Evolutionary conservation across 208 protist genomes (phyloP), one percentile per base, ranked within the genome.

Genomic region (Acanthamoeba castellanii): DNA sequence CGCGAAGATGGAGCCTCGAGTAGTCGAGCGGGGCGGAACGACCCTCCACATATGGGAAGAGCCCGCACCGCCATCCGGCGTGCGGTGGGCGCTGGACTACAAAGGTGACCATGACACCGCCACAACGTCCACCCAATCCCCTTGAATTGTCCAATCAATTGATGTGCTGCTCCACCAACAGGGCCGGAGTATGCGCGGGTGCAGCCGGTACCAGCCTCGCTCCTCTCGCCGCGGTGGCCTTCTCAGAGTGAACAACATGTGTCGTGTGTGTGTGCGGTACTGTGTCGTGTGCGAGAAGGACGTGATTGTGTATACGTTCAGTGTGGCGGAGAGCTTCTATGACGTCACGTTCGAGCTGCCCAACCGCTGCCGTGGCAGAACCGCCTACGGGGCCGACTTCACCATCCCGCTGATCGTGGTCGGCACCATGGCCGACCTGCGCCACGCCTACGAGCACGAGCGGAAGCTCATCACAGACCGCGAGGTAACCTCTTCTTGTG

Each of bases 11-110:
- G 2, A 0, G 78, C 78, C 78, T 57, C 30, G 30, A 2, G 78
- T 87, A 34, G 47, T 87, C 13, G 27, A 87, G 47, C 37, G 47
- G 14, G 78, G 47, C 27, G 78, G 37, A 9, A 47, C 30, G 20
- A 87, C 78, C 0, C 47, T 87, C 8, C 78, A 87, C 47, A 27
- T 87, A n/a, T 87, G 78, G 78, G 78, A 87, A 50, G 32, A 87
- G 78, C n/a, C 78, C 20, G 18, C 78, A 42, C 37, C 37, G 3
- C 37, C 37, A 22, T 57, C 37, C 47, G 72, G 27, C n/a, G 8
- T 0, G 14, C 78, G 1, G 27, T 87, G 78, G 78, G 27, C 22
- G 47, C 78, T 87, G 18, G 78, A 87, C 78, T 87, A 87, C 47
- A 87, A 87, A 87, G 78, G 78, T 87, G 47, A 52, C 11, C 7